Percentiles rank a stretch among this genome's conserved stretches.
phyloP scores from a whole-genome alignment of 164 flowering plant species.

The Malania oleifera region DNA sequence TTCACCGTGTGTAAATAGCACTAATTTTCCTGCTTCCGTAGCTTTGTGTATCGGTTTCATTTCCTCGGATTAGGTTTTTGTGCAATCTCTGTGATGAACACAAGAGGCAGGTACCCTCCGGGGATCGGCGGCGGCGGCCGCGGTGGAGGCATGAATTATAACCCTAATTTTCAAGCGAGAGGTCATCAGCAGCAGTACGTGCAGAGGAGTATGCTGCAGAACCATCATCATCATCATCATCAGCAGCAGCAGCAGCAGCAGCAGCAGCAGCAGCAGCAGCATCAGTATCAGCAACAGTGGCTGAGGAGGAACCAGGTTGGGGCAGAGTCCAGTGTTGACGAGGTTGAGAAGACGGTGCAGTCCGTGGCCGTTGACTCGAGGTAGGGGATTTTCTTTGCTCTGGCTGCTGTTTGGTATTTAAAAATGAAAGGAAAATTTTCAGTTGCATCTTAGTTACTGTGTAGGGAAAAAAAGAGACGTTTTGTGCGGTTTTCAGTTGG shows the following conservation, averaged over 20 bases:
- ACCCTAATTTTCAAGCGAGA: constrained; percentile 51
- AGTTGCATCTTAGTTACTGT: no score
- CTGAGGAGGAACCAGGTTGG: constrained; percentile 31
- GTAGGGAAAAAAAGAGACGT: no score
- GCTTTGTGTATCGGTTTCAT: no score
- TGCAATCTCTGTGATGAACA: constrained; percentile 37
- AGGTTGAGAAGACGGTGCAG: constrained; percentile 89
- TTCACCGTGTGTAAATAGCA: no score
- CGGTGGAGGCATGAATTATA: constrained; percentile 33
- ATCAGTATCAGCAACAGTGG: constrained; percentile 22
- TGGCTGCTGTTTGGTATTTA: not conserved
- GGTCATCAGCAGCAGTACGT: constrained; percentile 60
- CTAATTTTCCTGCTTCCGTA: no score
- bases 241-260: constrained; percentile 11
- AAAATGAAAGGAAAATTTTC: no score
- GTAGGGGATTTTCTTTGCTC: constrained; percentile 21
- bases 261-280: constrained; percentile 17
- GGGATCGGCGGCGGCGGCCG: constrained; percentile 73
- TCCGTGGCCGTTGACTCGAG: constrained; percentile 67
- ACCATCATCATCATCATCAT: constrained; percentile 28
- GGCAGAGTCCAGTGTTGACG: constrained; percentile 40
- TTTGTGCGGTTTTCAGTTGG: no score
- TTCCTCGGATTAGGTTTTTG: not conserved
- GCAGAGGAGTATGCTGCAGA: constrained; percentile 43
- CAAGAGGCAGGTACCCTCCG: constrained; percentile 80